Evolutionary conservation across 1,284 basidiomycete genomes (phyloP), one percentile per base, ranked within the genome.

Genomic region (Hemileia vastatrix): DNA sequence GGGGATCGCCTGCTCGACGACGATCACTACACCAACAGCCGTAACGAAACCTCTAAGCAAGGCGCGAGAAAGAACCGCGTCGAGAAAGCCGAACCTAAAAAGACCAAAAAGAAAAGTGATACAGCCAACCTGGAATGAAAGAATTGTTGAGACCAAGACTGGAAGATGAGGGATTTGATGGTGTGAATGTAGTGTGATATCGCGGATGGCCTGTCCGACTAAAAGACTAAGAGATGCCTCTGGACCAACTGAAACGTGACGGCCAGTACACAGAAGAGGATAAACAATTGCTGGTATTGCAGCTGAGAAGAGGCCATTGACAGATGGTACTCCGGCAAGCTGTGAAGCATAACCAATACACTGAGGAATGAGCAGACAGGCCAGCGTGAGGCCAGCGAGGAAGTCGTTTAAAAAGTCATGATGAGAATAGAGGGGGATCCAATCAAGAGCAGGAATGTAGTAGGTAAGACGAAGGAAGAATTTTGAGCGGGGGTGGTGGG

Each of bases 191-290:
- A 85, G n/a, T 15, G 49, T 79, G 62, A 86, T 78, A 43, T 87
- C 84, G 27, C 83, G 80, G 43, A 95, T 81, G 3, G 87, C 84
- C 75, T 94, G 90, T 4, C 92, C 92, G 27, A 94, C 82, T 11
- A 96, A 80, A n/a, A 96, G 80, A 58, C 86, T 88, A 4, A 95
- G 79, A 0, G 92, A 84, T 0, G 92, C 92, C 75, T 96, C 93
- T 0, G 92, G 88, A 0, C 90, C 90, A 40, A 95, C 76, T 31
- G 78, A 80, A 23, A 81, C 69, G 68, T 80, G 79, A 0, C 78
- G 81, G 18, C 87, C 89, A 8, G 88, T 89, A 9, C 92, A 92
- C 2, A 96, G 81, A 13, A 92, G 79, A 1, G 87, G 87, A 76
- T 95, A 93, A 8, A 87, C 77, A 9, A 92, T 81, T 2, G 85